These are phyloP conservation scores for Yamadazyma triangularis DNA, from an alignment of 1,139 yeast genomes.

Conservation along the genomic window DNA sequence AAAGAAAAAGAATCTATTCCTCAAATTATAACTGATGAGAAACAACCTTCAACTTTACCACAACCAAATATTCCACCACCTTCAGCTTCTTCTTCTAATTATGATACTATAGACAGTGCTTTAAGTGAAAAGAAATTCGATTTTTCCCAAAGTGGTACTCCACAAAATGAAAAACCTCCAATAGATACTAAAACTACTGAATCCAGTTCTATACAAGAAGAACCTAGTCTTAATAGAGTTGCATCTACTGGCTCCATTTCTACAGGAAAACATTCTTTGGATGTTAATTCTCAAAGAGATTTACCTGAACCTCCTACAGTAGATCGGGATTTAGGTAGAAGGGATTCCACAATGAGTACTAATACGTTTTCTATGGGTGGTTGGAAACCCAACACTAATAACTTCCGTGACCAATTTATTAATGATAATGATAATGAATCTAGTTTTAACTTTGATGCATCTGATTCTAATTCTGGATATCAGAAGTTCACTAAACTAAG, in stretches of 20 bases:
- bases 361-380: slow-evolving; percentile 44
- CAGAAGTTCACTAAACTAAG: slow-evolving; percentile 32
- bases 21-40: too few species aligned
- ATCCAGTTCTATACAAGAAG: not conserved
- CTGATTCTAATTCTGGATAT: slow-evolving; percentile 21
- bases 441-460: slow-evolving; percentile 27
- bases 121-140: too few species aligned
- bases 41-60: not conserved
- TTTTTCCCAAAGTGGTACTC: too few species aligned
- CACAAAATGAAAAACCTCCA: slow-evolving; percentile 10
- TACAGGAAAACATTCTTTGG: slow-evolving; percentile 31
- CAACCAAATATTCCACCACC: not conserved
- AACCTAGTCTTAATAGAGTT: slow-evolving; percentile 21
- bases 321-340: slow-evolving; percentile 15
- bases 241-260: slow-evolving; percentile 37
- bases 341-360: slow-evolving; percentile 36
- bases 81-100: not conserved
- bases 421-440: slow-evolving; percentile 44
- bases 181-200: not conserved
- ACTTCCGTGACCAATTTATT: slow-evolving; percentile 48
- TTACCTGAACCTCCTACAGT: slow-evolving; percentile 8
- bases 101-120: not conserved
- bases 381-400: slow-evolving; percentile 51
- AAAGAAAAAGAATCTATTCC: too few species aligned
- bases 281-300: slow-evolving; percentile 7